phyloP scores from a whole-genome alignment of 192 early-diverging fungal species.

The Rhizoclosmatium globosum region DNA sequence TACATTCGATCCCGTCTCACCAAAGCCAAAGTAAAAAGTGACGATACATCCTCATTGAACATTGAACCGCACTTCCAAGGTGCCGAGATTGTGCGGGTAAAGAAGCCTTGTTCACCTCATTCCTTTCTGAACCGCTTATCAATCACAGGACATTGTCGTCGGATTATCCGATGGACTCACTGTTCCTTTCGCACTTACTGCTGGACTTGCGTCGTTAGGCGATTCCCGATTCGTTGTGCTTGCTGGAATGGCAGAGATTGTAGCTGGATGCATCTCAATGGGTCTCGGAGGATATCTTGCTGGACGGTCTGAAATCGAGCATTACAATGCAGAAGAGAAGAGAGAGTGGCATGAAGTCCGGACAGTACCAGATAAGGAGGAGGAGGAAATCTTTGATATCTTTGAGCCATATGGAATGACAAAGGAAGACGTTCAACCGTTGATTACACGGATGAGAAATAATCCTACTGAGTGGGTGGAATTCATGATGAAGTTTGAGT shows the following conservation, averaged over 20 bases:
- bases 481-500: slow-evolving; percentile 79
- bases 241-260: slow-evolving; percentile 67
- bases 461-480: slow-evolving; percentile 68
- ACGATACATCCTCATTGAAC: neutral
- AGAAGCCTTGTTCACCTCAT: neutral
- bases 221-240: slow-evolving; percentile 61
- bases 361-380: slow-evolving; percentile 60
- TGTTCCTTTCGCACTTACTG: slow-evolving; percentile 74
- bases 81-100: slow-evolving; percentile 45
- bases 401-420: slow-evolving; percentile 70
- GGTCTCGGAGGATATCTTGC: slow-evolving; percentile 71
- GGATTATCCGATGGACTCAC: slow-evolving; percentile 55
- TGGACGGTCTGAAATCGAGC: slow-evolving; percentile 66
- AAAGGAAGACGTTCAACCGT: slow-evolving; percentile 51
- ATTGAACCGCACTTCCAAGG: slow-evolving; percentile 47
- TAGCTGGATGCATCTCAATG: slow-evolving; percentile 71
- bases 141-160: slow-evolving; percentile 43
- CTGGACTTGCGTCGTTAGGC: slow-evolving; percentile 63
- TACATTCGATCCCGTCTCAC: neutral
- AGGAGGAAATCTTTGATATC: slow-evolving; percentile 69
- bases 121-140: neutral
- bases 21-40: neutral
- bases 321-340: slow-evolving; percentile 65
- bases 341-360: slow-evolving; percentile 63
- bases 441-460: slow-evolving; percentile 55